Percentiles rank a stretch among this genome's conserved stretches.
Evolutionary conservation across 2,329 filamentous ascomycete genomes (phyloP).

Genomic region (Sarocladiaceae sp.): DNA sequence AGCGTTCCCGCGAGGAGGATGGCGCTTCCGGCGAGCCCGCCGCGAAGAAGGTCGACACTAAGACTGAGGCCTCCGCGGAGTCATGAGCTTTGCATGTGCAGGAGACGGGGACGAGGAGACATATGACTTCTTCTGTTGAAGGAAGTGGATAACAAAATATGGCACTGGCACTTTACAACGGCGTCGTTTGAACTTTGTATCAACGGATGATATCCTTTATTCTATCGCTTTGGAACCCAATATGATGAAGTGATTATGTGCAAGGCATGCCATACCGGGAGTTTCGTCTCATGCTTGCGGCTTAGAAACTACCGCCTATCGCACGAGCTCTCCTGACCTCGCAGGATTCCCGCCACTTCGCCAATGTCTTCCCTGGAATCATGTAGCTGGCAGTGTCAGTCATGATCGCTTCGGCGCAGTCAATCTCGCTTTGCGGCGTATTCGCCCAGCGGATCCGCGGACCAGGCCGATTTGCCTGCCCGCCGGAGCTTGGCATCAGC

Average conservation of each 20-base stretch:
- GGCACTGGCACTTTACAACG: constrained; percentile 2
- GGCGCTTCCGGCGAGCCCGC: constrained; percentile 35
- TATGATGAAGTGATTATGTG: neutral
- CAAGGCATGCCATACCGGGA: no score
- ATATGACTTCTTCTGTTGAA: neutral
- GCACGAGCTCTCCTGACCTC: no score
- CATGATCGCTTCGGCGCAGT: no score
- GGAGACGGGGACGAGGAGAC: neutral
- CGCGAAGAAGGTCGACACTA: constrained; percentile 60
- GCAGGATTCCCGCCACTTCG: no score
- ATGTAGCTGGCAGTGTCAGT: no score
- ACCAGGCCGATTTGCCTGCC: no score
- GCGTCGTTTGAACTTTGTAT: constrained; percentile 1
- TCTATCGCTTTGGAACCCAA: neutral
- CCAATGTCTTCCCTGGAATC: no score
- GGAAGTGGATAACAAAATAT: neutral
- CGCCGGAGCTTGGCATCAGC: no score
- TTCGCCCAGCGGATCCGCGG: no score
- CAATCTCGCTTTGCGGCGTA: no score
- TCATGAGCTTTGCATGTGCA: neutral
- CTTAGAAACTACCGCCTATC: no score
- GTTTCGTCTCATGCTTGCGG: no score
- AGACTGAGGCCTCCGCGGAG: constrained; percentile 24
- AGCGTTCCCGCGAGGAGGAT: constrained; percentile 53
- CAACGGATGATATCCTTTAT: neutral